phyloP scores from a whole-genome alignment of 2,329 filamentous ascomycete species.

The Calycina marina region DNA sequence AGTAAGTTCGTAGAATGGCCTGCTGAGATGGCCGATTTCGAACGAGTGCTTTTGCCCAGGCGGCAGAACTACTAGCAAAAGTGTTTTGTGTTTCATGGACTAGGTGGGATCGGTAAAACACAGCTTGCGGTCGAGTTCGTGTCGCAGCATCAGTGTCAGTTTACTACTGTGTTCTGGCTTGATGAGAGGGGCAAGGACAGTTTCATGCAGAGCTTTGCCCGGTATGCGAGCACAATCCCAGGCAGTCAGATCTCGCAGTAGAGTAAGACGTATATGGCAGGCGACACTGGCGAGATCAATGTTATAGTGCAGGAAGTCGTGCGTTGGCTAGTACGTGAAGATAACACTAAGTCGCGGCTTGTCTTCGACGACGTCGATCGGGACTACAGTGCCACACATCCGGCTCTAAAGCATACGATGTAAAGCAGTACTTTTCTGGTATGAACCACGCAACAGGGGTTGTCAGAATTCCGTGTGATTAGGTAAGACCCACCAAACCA shows the following conservation, averaged over 20 bases:
- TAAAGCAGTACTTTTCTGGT: conserved; percentile 21
- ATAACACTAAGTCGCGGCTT: conserved; percentile 23
- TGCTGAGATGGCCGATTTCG: conserved; percentile 6
- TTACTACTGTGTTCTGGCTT: conserved; percentile 1
- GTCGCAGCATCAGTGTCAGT: conserved; percentile 2
- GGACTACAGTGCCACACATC: conserved; percentile 1
- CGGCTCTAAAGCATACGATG: conserved; percentile 6
- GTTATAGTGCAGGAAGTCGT: conserved; percentile 4
- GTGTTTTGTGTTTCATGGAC: conserved; percentile 15
- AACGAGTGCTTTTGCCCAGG: conserved; percentile 9
- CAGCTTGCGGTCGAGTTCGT: conserved; percentile 23
- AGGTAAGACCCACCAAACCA: too few species aligned
- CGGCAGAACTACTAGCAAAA: conserved; percentile 5
- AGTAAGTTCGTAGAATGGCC: conserved; percentile 7
- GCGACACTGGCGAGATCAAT: conserved; percentile 1
- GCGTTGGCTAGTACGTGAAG: conserved; percentile 3
- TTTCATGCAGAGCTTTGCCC: conserved; percentile 2
- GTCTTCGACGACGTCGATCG: conserved; percentile 24
- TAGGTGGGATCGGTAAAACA: conserved; percentile 21
- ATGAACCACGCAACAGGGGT: conserved; percentile 25
- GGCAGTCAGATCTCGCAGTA: conserved; percentile 4
- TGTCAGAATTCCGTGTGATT: too few species aligned
- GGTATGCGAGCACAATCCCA: conserved; percentile 3
- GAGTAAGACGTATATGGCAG: conserved; percentile 1
- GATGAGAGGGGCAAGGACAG: conserved; percentile 2